Evolutionary conservation across 805 yeast genomes (phyloP).

Genomic region (Priceomyces fermenticarens): DNA sequence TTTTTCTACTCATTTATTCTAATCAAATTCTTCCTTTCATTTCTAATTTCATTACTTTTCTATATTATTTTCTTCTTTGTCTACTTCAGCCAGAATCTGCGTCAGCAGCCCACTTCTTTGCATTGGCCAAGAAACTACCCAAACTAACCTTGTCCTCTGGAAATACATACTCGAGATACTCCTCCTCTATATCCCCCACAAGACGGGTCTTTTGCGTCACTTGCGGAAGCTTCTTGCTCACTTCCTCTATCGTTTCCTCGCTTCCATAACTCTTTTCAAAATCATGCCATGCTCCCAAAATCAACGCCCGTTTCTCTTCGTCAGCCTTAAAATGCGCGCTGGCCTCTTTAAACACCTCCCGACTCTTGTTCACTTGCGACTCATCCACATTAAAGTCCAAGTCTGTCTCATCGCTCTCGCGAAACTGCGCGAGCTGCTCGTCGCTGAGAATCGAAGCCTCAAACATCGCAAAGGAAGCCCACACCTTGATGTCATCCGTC

Average conservation of each 20-base stretch:
- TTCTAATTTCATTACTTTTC: too few species aligned
- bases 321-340: slow-evolving; percentile 39
- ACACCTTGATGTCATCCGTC: slow-evolving; percentile 25
- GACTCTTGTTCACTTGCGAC: slow-evolving; percentile 47
- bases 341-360: slow-evolving; percentile 58
- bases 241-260: slow-evolving; percentile 26
- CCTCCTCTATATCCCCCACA: slow-evolving; percentile 49
- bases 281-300: slow-evolving; percentile 59
- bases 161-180: slow-evolving; percentile 58
- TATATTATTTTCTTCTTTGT: too few species aligned
- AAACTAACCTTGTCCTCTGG: slow-evolving; percentile 53
- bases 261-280: slow-evolving; percentile 68
- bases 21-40: too few species aligned
- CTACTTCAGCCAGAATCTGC: too few species aligned
- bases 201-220: slow-evolving; percentile 44
- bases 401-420: slow-evolving; percentile 46
- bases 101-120: slow-evolving; percentile 34
- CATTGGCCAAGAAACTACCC: slow-evolving; percentile 40
- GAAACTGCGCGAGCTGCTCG: slow-evolving; percentile 44
- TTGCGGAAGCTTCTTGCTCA: slow-evolving; percentile 52
- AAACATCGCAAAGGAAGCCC: slow-evolving; percentile 70
- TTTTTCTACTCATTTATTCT: too few species aligned
- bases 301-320: slow-evolving; percentile 42
- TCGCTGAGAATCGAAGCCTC: slow-evolving; percentile 65
- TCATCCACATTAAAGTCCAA: slow-evolving; percentile 51